A percentile compares a stretch with the other conserved stretches of the same genome.
Conservation (phyloP, 306 rosid genomes). For the Parietaria judaica region DNA sequence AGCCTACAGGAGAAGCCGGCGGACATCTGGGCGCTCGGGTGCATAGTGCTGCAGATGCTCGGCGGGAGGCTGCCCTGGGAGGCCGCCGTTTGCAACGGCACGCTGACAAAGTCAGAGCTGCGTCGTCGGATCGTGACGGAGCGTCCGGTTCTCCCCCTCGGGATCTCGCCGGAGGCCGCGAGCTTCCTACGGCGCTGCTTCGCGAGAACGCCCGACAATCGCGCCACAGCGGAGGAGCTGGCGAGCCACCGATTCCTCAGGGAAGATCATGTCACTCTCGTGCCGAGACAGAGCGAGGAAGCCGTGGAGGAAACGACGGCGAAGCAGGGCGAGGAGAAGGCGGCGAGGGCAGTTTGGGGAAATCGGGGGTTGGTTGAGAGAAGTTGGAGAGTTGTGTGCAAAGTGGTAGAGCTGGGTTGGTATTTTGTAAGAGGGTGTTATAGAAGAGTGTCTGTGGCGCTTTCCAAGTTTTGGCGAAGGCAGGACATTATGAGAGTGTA, state of each 20-base stretch:
- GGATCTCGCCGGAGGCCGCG: not conserved
- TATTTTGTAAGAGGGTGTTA: not conserved
- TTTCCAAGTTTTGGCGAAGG: too few relatives aligned
- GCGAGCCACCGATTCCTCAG: constrained; percentile 10
- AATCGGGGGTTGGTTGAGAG: too few relatives aligned
- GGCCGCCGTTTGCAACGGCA: not conserved
- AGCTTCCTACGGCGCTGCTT: constrained; percentile 12
- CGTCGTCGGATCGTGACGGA: not conserved
- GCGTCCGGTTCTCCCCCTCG: not conserved
- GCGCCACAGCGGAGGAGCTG: constrained; percentile 7
- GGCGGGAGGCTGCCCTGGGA: constrained; percentile 4
- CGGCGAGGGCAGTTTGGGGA: too few relatives aligned
- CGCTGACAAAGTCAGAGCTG: too few relatives aligned
- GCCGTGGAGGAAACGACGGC: not conserved
- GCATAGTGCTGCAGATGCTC: constrained; percentile 7
- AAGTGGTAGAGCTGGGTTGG: not conserved
- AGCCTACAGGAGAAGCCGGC: constrained; percentile 9
- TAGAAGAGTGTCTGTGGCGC: too few relatives aligned
- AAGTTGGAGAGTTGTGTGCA: not conserved
- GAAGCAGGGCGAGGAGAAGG: not conserved
- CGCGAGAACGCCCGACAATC: constrained; percentile 7
- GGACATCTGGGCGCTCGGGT: constrained; percentile 19
- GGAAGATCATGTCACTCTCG: not conserved
- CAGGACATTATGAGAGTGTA: too few relatives aligned
- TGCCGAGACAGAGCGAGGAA: not conserved